Conservation (phyloP, 176 grass and related monocot species). For the Aechmea fasciata region DNA sequence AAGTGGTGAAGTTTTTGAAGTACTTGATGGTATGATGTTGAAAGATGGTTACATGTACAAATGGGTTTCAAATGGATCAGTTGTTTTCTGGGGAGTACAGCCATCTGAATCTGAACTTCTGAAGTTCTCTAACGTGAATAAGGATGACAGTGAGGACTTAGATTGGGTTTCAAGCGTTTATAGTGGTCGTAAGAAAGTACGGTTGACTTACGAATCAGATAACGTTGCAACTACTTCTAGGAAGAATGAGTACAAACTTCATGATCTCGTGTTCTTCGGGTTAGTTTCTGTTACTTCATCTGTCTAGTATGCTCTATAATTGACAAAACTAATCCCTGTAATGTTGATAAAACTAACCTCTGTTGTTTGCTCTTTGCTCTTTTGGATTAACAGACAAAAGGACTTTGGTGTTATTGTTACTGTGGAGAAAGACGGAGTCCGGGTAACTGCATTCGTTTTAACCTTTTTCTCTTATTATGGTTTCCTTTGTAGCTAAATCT, state of each 20-base stretch:
- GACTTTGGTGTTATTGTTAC: conserved; percentile 81
- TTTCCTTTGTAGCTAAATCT: conserved; percentile 1
- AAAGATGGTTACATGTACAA: conserved; percentile 95
- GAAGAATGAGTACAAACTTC: conserved; percentile 48
- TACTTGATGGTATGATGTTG: conserved; percentile 85
- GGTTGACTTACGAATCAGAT: conserved; percentile 18
- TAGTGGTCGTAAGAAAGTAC: conserved; percentile 42
- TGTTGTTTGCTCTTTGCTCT: conserved; percentile 21
- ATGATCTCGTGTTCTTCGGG: conserved; percentile 94
- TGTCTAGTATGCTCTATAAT: neutral
- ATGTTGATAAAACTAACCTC: neutral
- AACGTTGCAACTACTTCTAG: conserved; percentile 28
- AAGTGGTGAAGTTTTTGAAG: conserved; percentile 82
- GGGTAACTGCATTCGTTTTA: conserved; percentile 34
- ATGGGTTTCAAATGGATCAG: conserved; percentile 68
- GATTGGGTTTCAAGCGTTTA: conserved; percentile 74
- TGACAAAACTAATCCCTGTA: neutral
- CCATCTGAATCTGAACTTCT: conserved; percentile 66
- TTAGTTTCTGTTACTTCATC: conserved; percentile 27
- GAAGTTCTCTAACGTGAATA: conserved; percentile 67
- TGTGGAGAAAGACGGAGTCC: conserved; percentile 74
- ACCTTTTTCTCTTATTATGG: conserved; percentile 1
- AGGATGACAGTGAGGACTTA: conserved; percentile 47
- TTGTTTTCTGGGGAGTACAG: conserved; percentile 81
- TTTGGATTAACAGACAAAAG: conserved; percentile 52